These are phyloP conservation scores for Crithidia mellificae DNA, from an alignment of 208 protist species.

Conservation along the genomic window DNA sequence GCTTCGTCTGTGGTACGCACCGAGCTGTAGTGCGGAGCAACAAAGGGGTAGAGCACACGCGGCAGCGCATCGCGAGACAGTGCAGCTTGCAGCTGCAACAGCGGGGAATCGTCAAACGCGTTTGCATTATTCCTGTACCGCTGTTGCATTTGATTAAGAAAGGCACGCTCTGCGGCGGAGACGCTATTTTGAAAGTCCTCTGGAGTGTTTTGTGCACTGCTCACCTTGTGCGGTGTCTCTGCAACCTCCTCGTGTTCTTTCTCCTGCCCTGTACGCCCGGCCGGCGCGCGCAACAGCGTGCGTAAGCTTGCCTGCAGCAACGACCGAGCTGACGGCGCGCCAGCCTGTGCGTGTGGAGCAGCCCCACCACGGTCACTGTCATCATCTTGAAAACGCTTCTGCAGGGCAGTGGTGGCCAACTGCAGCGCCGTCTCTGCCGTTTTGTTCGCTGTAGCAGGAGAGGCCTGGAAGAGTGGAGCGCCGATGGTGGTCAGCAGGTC, in stretches of 20 bases:
- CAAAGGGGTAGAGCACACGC: conserved; percentile 10
- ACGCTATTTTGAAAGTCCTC: too few species aligned
- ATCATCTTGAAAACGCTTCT: conserved; percentile 1
- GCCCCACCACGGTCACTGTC: not conserved
- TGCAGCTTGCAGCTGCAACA: conserved; percentile 4
- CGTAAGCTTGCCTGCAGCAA: conserved; percentile 3
- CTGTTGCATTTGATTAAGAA: conserved; percentile 29
- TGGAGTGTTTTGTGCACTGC: too few species aligned
- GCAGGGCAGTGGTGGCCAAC: conserved; percentile 1
- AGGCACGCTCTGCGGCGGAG: too few species aligned
- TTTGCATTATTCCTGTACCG: not conserved
- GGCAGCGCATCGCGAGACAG: conserved; percentile 10
- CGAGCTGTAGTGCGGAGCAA: conserved; percentile 1
- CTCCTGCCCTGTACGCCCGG: not conserved
- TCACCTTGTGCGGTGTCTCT: too few species aligned
- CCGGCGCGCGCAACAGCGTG: not conserved
- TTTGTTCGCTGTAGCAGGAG: not conserved
- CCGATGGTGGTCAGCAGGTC: conserved; percentile 15
- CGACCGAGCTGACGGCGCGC: not conserved
- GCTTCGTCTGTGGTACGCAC: not conserved
- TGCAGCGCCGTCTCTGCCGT: conserved; percentile 13
- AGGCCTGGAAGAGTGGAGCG: conserved; percentile 16
- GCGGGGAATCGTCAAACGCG: not conserved
- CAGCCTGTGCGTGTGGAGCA: not conserved
- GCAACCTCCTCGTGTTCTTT: not conserved